Evolutionary conservation across 768 basidiomycete species (phyloP), one percentile per base, ranked within the genome.

Genomic region (Pleurotus platypus): DNA sequence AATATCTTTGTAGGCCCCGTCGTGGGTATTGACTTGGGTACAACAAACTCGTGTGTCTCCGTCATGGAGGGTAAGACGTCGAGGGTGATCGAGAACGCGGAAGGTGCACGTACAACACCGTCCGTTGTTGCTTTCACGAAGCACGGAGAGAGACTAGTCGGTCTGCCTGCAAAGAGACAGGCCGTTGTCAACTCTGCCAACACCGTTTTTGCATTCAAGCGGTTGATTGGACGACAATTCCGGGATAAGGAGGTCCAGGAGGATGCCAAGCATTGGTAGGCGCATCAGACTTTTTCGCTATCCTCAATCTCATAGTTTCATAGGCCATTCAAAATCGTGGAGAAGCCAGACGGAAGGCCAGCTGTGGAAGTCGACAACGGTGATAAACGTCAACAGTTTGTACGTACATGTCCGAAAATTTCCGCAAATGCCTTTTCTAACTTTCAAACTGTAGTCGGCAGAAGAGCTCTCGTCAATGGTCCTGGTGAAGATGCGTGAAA

Each of bases 41-140:
- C 91, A 39, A 93, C 92, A 27, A 92, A 92, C 73, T 94, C 92
- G 49, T 94, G 91, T 71, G 92, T 94, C 57, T 86, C 90, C 49
- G 82, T 97, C 60, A 97, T 96, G 92, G 95, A 98, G 78, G 95
- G 93, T 63, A 87, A 96, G 78, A 89, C 87, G 37, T 84, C 95
- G 49, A 89, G 92, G 63, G 96, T 98, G 61, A 89, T 99, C 63
- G 97, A 98, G 76, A 98, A 98, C 78, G 78, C 95, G 4, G 96
- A 98, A 78, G 96, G 97, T 78, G 91, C 90, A 57, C 87, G 97
- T 63, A 98, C 97, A 61, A 99, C 97, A 13, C 97, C 97, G 2
- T 99, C 97, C 39, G 94, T 98, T 56, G 93, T 98, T 63, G 96
- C 96, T 39, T 99, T 99, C 82, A 94, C 97, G 56, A 97, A 98